These are phyloP conservation scores for Rhododendron ferrugineum DNA, from an alignment of 148 eudicot genomes.

Conservation along the genomic window DNA sequence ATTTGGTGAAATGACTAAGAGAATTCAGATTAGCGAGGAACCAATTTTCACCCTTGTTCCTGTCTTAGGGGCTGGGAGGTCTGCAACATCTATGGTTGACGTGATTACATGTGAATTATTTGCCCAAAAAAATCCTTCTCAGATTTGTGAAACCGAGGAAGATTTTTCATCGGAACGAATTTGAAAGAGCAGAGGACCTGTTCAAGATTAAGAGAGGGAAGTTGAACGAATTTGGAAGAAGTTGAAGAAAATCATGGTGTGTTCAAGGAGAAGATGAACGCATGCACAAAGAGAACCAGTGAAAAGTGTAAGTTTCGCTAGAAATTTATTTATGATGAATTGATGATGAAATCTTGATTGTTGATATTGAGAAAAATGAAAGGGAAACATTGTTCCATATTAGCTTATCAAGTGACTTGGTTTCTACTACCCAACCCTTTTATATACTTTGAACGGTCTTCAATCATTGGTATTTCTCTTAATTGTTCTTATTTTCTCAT, in stretches of 20 bases:
- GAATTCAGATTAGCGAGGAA: conserved; percentile 18
- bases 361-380: not conserved
- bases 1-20: conserved; percentile 40
- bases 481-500: not conserved
- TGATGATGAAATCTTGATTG: not conserved
- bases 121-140: conserved; percentile 39
- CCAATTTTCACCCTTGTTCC: conserved; percentile 78
- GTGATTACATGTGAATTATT: conserved; percentile 66
- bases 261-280: not conserved
- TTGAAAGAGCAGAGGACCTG: not conserved
- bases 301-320: not conserved
- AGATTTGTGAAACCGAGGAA: not conserved
- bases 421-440: not conserved
- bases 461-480: not conserved
- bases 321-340: not conserved
- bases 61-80: conserved; percentile 66
- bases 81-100: conserved; percentile 52
- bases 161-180: not conserved
- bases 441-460: not conserved
- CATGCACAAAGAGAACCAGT: not conserved
- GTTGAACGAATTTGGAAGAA: too few species aligned
- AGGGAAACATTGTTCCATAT: not conserved
- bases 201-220: not conserved
- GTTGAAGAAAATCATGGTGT: not conserved
- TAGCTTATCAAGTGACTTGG: not conserved